Percentiles rank a stretch among this genome's conserved stretches.
Conservation (phyloP, 352 stramenopile genomes). For the Pythium apleroticum region DNA sequence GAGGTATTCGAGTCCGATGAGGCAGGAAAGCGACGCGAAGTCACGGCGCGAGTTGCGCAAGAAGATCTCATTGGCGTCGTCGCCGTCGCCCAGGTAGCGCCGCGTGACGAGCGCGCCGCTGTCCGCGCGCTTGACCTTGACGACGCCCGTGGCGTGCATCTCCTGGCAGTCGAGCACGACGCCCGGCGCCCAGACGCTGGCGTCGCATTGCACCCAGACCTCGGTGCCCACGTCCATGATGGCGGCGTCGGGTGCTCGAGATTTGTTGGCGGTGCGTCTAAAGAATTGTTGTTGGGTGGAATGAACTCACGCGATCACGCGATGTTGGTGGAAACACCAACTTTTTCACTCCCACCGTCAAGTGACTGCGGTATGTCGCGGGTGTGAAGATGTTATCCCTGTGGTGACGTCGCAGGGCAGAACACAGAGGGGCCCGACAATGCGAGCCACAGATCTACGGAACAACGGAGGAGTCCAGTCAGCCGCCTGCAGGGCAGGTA, state of each 20-base stretch:
- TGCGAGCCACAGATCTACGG: background rate
- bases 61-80: conserved; percentile 52
- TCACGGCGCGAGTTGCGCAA: conserved; percentile 65
- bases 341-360: background rate
- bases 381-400: background rate
- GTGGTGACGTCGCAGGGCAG: background rate
- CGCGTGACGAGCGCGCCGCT: conserved; percentile 43
- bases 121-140: conserved; percentile 50
- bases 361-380: background rate
- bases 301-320: background rate
- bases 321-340: conserved; percentile 2
- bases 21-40: conserved; percentile 55
- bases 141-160: conserved; percentile 33
- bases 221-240: conserved; percentile 83
- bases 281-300: background rate
- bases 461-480: conserved; percentile 2
- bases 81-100: conserved; percentile 30
- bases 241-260: background rate
- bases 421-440: conserved; percentile 1
- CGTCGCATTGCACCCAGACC: conserved; percentile 75
- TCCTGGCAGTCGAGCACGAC: conserved; percentile 72
- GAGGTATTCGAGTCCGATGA: conserved; percentile 80
- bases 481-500: background rate
- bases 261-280: background rate
- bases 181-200: conserved; percentile 62